These are phyloP conservation scores for Cyamopsis tetragonoloba DNA, from an alignment of 306 rosid species.

Conservation along the genomic window DNA sequence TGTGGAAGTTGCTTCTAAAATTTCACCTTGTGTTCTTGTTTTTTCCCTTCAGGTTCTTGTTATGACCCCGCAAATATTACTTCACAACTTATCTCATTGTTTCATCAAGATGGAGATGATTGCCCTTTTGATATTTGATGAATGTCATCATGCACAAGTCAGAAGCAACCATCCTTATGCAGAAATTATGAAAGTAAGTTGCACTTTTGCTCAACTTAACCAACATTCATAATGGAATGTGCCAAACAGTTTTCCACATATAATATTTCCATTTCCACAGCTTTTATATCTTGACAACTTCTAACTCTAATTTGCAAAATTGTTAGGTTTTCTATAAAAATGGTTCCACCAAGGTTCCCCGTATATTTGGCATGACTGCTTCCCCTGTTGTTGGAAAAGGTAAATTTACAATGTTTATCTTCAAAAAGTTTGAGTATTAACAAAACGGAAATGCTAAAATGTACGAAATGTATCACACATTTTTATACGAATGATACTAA, in stretches of 20 bases:
- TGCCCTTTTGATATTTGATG: constrained; percentile 85
- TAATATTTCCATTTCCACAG: constrained; percentile 2
- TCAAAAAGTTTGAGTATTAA: background rate
- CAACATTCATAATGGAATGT: background rate
- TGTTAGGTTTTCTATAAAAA: constrained; percentile 53
- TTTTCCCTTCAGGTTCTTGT: constrained; percentile 71
- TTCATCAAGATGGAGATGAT: constrained; percentile 77
- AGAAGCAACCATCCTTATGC: constrained; percentile 87
- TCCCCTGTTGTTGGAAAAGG: constrained; percentile 98
- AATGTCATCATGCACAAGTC: constrained; percentile 97
- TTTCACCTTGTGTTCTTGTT: background rate
- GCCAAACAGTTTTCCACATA: constrained; percentile 9
- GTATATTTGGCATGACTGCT: constrained; percentile 99
- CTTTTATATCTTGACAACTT: constrained; percentile 10
- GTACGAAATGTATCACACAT: too few species aligned
- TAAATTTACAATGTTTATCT: constrained; percentile 23
- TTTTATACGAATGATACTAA: too few species aligned
- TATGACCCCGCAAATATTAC: constrained; percentile 80
- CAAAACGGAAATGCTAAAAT: too few species aligned
- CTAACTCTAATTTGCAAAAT: constrained; percentile 23
- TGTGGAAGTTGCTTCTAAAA: constrained; percentile 13
- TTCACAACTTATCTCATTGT: constrained; percentile 67
- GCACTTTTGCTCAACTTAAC: constrained; percentile 23
- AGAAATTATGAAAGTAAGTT: constrained; percentile 75
- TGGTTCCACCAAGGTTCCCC: constrained; percentile 52